Conservation (phyloP, 1,284 basidiomycete genomes). For the Rugosomyces carneus region DNA sequence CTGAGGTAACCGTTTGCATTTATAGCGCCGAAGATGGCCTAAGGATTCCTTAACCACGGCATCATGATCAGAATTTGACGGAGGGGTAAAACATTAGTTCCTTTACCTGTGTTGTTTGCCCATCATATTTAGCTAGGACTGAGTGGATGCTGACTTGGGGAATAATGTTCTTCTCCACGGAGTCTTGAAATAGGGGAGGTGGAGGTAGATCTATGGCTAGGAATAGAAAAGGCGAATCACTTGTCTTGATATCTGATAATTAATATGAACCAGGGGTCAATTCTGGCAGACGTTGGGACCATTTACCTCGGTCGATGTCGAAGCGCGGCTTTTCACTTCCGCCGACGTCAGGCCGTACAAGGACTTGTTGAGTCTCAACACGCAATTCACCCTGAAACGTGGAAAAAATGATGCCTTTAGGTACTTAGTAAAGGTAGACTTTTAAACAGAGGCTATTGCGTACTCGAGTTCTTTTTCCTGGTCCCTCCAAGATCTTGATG, state of each 20-base stretch:
- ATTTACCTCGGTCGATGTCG: slow-evolving; percentile 83
- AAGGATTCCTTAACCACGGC: slow-evolving; percentile 60
- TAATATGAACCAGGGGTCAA: neutral
- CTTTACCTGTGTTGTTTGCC: slow-evolving; percentile 75
- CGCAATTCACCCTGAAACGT: slow-evolving; percentile 94
- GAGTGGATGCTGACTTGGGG: slow-evolving; percentile 92
- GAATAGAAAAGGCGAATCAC: slow-evolving; percentile 88
- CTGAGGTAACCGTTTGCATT: slow-evolving; percentile 82
- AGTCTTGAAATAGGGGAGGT: slow-evolving; percentile 93
- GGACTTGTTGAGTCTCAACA: slow-evolving; percentile 90
- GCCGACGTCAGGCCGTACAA: slow-evolving; percentile 72
- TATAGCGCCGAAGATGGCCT: slow-evolving; percentile 84
- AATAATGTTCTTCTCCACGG: slow-evolving; percentile 95
- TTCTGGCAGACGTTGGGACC: slow-evolving; percentile 6
- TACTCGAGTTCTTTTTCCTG: slow-evolving; percentile 83
- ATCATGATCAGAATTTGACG: slow-evolving; percentile 1
- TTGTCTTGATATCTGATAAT: slow-evolving; percentile 77
- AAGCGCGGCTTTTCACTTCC: slow-evolving; percentile 78
- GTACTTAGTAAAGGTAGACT: slow-evolving; percentile 12
- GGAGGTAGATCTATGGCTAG: slow-evolving; percentile 94
- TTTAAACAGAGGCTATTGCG: slow-evolving; percentile 23
- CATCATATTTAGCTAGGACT: slow-evolving; percentile 96
- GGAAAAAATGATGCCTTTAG: slow-evolving; percentile 79
- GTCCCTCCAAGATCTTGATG: slow-evolving; percentile 90
- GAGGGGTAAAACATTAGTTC: neutral